Base-by-base conservation (phyloP, 129 eudicot genomes). In the Flaveria robusta region DNA sequence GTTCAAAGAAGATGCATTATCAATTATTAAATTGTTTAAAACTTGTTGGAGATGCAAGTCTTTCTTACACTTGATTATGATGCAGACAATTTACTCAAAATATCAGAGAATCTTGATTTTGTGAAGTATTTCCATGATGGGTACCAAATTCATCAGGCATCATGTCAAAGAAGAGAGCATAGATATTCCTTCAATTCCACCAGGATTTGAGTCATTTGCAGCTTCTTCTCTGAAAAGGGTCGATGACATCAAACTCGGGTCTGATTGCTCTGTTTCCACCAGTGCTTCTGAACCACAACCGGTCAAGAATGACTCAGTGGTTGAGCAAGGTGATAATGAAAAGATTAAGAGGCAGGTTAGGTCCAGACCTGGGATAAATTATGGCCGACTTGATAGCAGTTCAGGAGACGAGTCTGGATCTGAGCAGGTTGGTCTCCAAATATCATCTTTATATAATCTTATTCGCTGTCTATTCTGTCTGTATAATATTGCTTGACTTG, bases 171-270 rank as follows among this genome's bases (percentile, higher is more conserved):
- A 91, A 62, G 98, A 91, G 62, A 87, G 69, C 82, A 79, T 91
- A 87, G 97, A 91, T 37, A 84, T 87, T 75, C 85, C 96, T 31
- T 81, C 89, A 13, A 84, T 95, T 80, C 99, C 99, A 66, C 99
- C 99, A 46, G 99, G 99, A 69, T 95, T 95, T 58, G 99, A 95
- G 90, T 86, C 97, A 7, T 76, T 87, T 46, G 78, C 90, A 16
- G 85, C 99, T 26, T 87, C 89, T 82, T 71, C 91, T 80, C 20
- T 91, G 52, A 85, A 84, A 76, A 79, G 73, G 73, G 88, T 86
- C 27, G 92, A 86, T 34, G 75, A 80, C 54, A 78, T 49, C 82
- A 86, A 80, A 75, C 68, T 64, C 22, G 85, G 23, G 50, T 56
- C 83, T 34, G 71, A 71, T 58, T 79, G 72, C 72, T 84, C 93